phyloP scores from a whole-genome alignment of 1,284 basidiomycete species.

The Cystobasidium sp. region DNA sequence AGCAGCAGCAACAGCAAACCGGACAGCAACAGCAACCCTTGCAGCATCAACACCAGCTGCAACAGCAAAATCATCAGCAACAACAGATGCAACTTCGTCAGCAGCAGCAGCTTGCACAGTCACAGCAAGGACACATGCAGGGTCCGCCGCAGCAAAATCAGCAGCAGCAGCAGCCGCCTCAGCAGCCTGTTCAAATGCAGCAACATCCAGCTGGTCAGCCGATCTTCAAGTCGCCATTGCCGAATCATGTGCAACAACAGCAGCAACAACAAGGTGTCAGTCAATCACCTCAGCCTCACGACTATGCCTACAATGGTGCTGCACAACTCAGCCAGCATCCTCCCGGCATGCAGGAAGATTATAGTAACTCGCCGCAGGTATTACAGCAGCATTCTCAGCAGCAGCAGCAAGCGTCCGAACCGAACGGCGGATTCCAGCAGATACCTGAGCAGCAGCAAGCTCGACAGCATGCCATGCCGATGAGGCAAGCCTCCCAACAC shows the following conservation, averaged over 20 bases:
- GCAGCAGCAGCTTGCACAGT: constrained; percentile 1
- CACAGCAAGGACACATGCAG: not conserved
- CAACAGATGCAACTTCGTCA: constrained; percentile 14
- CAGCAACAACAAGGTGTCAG: not conserved
- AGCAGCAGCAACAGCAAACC: constrained; percentile 30
- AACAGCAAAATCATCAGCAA: constrained; percentile 1
- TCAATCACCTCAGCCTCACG: constrained; percentile 3
- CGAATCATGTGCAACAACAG: not conserved
- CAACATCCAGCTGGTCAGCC: constrained; percentile 7
- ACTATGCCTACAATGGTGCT: constrained; percentile 11
- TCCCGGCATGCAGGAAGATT: constrained; percentile 1
- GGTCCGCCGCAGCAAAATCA: not conserved
- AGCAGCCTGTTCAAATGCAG: constrained; percentile 12
- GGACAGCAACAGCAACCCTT: constrained; percentile 13
- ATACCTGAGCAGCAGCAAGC: constrained; percentile 1
- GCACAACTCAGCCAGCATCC: not conserved
- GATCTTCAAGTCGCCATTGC: constrained; percentile 5
- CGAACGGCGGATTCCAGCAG: not conserved
- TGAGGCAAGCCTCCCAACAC: constrained; percentile 2
- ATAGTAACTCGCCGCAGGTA: constrained; percentile 3
- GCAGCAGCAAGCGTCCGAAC: not conserved
- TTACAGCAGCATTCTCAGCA: constrained; percentile 19
- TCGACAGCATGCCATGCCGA: not conserved
- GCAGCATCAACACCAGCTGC: constrained; percentile 21
- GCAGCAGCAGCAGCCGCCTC: constrained; percentile 26